A percentile compares a stretch with the other conserved stretches of the same genome.
phyloP scores from a whole-genome alignment of 2,329 filamentous ascomycete species.

The Fusarium sarcochroum region DNA sequence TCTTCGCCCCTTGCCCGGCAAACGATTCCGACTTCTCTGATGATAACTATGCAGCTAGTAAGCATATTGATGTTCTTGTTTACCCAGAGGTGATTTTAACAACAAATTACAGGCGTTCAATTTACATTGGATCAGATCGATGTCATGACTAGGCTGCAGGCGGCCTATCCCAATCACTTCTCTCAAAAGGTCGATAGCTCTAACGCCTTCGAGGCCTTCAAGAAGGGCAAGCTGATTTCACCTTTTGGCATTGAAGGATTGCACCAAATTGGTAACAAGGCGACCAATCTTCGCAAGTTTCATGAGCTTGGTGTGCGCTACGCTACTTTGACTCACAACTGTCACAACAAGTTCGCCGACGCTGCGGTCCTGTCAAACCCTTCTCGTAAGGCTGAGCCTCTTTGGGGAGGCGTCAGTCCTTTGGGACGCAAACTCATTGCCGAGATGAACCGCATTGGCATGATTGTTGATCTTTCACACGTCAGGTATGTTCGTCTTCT shows the following conservation, averaged over 20 bases:
- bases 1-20: slow-evolving; percentile 82
- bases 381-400: slow-evolving; percentile 65
- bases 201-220: slow-evolving; percentile 73
- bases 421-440: slow-evolving; percentile 77
- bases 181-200: slow-evolving; percentile 73
- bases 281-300: slow-evolving; percentile 81
- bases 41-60: slow-evolving; percentile 77
- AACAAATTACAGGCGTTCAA: slow-evolving; percentile 65
- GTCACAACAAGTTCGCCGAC: slow-evolving; percentile 91
- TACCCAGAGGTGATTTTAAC: neutral
- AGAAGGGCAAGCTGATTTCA: slow-evolving; percentile 76
- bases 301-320: slow-evolving; percentile 87
- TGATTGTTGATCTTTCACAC: slow-evolving; percentile 93
- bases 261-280: slow-evolving; percentile 92
- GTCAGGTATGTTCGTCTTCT: slow-evolving; percentile 55
- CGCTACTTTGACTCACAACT: slow-evolving; percentile 92
- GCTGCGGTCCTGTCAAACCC: slow-evolving; percentile 77
- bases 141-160: slow-evolving; percentile 74
- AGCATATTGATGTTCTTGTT: slow-evolving; percentile 42
- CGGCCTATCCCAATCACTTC: slow-evolving; percentile 77
- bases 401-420: slow-evolving; percentile 80
- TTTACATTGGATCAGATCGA: slow-evolving; percentile 83
- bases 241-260: slow-evolving; percentile 88
- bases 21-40: slow-evolving; percentile 82
- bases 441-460: slow-evolving; percentile 95